Evolutionary conservation across 768 basidiomycete genomes (phyloP), one percentile per base, ranked within the genome.

Genomic region (Hypholoma fasciculare): DNA sequence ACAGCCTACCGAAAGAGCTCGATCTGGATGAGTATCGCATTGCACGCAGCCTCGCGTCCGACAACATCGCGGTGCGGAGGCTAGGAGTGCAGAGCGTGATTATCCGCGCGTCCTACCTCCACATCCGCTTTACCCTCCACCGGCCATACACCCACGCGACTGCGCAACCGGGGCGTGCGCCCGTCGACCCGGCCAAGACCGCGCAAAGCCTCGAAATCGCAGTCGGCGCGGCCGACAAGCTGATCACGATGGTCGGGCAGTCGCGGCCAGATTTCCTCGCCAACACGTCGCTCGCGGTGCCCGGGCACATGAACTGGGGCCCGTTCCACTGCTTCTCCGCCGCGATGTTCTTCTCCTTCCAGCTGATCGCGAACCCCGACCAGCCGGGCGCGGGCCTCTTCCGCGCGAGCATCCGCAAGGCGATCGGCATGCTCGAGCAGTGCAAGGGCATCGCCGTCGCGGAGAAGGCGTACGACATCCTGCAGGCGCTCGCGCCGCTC

Each of bases 321-420:
- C 89, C 90, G 0, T 90, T 89, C 74, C 90, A 94, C 67, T 84
- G 88, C 63, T 93, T 93, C 76, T 87, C 87, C 49, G 90, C 92
- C 17, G 89, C 89, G 49, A 92, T 93, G 87, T 93, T 93, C 74
- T 92, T 93, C 81, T 89, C 89, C n/a, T 92, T 92, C 74, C 90
- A 93, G 65, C 81, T 93, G 49, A 87, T 92, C 65, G 82, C 86
- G 37, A 87, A 90, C 64, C 88, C 90, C 51, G 89, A 89, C 60
- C 90, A 91, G 61, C 87, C 88, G 46, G 90, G 88, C 23, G 89
- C 89, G 43, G 83, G 82, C 27, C 77, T 90, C 37, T 92, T 92
- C 74, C 87, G 90, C 17, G 81, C 82, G 36, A 89, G 87, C 65
- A 88, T 94, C 65, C 82, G 81, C 64, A 88, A 87, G 68, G 85